Percentiles rank a stretch among this genome's conserved stretches.
These are phyloP conservation scores for Xylariaceae sp. DNA, from an alignment of 2,329 filamentous ascomycete genomes.

Conservation along the genomic window DNA sequence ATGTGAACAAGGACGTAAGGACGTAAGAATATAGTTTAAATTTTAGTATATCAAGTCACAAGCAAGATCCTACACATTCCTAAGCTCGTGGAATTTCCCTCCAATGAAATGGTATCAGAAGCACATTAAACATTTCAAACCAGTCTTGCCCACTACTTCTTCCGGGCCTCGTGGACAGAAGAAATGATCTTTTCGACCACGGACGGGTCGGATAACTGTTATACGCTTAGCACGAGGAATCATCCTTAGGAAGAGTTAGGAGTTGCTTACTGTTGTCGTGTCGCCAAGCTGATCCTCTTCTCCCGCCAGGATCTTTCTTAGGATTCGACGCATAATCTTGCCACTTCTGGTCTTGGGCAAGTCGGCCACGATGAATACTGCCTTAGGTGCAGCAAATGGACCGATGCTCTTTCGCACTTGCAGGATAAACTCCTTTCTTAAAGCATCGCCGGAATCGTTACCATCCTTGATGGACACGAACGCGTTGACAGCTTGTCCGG, in stretches of 20 bases:
- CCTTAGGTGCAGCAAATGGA: constrained; percentile 95
- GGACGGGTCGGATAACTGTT: constrained; percentile 81
- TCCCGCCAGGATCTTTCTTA: constrained; percentile 95
- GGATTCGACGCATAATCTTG: constrained; percentile 97
- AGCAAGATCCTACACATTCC: constrained; percentile 9
- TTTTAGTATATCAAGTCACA: background rate
- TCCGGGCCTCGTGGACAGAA: constrained; percentile 68
- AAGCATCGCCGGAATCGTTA: constrained; percentile 72
- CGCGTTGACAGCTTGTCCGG: constrained; percentile 94
- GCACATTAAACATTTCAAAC: constrained; percentile 3
- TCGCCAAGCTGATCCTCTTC: constrained; percentile 98
- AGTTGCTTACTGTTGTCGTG: constrained; percentile 75
- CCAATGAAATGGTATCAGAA: constrained; percentile 23
- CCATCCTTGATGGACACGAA: constrained; percentile 93
- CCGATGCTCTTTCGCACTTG: constrained; percentile 98
- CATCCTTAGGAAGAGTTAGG: background rate
- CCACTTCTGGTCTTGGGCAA: constrained; percentile 96
- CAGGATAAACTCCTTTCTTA: constrained; percentile 90
- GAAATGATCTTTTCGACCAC: constrained; percentile 90
- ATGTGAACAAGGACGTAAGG: background rate
- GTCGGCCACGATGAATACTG: constrained; percentile 86
- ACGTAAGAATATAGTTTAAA: background rate
- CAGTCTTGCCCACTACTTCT: constrained; percentile 46
- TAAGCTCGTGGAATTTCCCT: constrained; percentile 7
- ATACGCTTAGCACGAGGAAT: constrained; percentile 4